Evolutionary conservation across 352 stramenopile genomes (phyloP).

Genomic region (Blastocystis sp.): DNA sequence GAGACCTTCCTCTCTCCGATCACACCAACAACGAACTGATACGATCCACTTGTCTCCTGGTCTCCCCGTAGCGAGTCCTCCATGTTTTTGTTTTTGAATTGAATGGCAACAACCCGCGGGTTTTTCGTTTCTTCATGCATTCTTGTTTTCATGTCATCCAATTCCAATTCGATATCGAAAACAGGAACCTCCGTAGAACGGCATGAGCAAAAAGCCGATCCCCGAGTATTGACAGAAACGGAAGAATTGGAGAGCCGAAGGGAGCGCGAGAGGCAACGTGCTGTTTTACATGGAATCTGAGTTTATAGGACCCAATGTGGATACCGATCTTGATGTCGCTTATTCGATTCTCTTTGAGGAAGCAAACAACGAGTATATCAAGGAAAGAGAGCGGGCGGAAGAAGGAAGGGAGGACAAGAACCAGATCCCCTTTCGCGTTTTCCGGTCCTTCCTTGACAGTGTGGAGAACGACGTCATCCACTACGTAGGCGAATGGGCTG

Average conservation of each 20-base stretch:
- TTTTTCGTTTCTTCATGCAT: background rate
- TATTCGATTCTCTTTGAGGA: constrained; percentile 48
- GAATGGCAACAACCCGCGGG: background rate
- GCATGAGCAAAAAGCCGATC: background rate
- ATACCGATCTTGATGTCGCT: constrained; percentile 44
- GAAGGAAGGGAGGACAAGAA: background rate
- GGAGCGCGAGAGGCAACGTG: background rate
- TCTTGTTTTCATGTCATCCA: background rate
- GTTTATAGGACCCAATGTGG: background rate
- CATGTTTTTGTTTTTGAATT: background rate
- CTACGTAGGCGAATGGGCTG: background rate
- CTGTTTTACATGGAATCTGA: background rate
- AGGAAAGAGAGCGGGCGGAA: background rate
- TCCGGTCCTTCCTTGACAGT: background rate
- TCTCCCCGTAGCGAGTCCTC: background rate
- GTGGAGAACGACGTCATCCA: constrained; percentile 13
- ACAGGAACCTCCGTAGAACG: background rate
- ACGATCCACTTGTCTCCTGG: background rate
- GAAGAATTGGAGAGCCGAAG: too few relatives aligned
- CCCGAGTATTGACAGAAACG: background rate
- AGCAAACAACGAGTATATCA: constrained; percentile 46
- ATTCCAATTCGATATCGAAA: background rate
- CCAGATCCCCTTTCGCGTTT: constrained; percentile 18
- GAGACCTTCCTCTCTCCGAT: background rate
- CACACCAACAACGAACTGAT: background rate